Evolutionary conservation across 345 rosid genomes (phyloP).

Genomic region (Kandelia obovata): DNA sequence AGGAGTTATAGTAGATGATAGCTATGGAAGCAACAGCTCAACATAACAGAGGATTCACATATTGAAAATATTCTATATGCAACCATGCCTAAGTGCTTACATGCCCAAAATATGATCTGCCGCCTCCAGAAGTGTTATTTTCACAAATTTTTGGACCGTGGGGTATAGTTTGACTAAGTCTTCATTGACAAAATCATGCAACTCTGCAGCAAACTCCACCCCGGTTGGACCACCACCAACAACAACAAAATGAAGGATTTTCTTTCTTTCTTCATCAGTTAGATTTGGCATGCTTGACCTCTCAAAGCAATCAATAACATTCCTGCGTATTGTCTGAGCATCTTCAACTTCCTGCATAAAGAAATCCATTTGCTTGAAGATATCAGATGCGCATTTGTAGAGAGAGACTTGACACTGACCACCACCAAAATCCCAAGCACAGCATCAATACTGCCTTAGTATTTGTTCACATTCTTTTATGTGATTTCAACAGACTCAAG

Average conservation of each 20-base stretch:
- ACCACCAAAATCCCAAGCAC: no score
- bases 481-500: no score
- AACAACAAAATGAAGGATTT: slow-evolving; percentile 88
- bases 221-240: slow-evolving; percentile 99
- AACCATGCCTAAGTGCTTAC: slow-evolving; percentile 32
- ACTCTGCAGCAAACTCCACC: slow-evolving; percentile 97
- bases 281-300: slow-evolving; percentile 83
- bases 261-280: slow-evolving; percentile 81
- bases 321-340: slow-evolving; percentile 83
- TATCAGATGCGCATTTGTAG: not conserved
- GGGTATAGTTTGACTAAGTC: slow-evolving; percentile 87
- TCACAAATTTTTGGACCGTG: slow-evolving; percentile 48
- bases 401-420: not conserved
- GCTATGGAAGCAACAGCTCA: no score
- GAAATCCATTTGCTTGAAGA: slow-evolving; percentile 8
- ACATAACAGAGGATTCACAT: no score
- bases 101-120: slow-evolving; percentile 91
- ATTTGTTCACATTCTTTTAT: no score
- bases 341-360: slow-evolving; percentile 87
- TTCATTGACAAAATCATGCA: slow-evolving; percentile 84
- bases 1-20: no score
- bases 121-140: slow-evolving; percentile 90
- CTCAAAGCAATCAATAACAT: slow-evolving; percentile 82
- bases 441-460: no score
- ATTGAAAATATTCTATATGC: no score